Percentiles rank a stretch among this genome's conserved stretches.
phyloP scores from a whole-genome alignment of 2,329 filamentous ascomycete species.

The Endoconidiophora laricicola region DNA sequence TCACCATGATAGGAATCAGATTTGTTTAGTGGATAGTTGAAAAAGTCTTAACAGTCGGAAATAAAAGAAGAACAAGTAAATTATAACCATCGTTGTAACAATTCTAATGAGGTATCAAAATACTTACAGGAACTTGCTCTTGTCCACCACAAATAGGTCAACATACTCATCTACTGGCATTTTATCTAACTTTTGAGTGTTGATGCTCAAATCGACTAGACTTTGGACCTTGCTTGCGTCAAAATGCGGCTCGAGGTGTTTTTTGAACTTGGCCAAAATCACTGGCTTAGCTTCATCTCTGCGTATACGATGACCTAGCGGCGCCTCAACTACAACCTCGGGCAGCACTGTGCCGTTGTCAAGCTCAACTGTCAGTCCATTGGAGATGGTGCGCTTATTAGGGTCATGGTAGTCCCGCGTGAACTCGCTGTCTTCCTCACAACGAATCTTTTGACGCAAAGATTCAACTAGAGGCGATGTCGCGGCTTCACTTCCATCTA shows the following conservation, averaged over 20 bases:
- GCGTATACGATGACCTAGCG: conserved; percentile 77
- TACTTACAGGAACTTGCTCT: conserved; percentile 21
- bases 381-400: conserved; percentile 84
- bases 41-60: too few species aligned
- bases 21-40: too few species aligned
- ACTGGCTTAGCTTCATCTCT: conserved; percentile 96
- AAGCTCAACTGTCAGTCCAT: conserved; percentile 84
- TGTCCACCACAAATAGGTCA: conserved; percentile 55
- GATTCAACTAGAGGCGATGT: conserved; percentile 79
- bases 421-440: conserved; percentile 90
- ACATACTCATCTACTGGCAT: conserved; percentile 87
- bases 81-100: neutral
- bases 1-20: too few species aligned
- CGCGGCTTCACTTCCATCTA: conserved; percentile 80
- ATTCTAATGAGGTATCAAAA: neutral
- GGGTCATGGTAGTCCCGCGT: conserved; percentile 94
- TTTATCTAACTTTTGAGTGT: conserved; percentile 57
- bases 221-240: conserved; percentile 58
- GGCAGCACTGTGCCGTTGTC: conserved; percentile 86
- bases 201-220: conserved; percentile 63
- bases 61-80: neutral
- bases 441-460: conserved; percentile 83
- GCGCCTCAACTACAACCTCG: conserved; percentile 85
- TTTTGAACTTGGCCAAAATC: conserved; percentile 89
- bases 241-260: conserved; percentile 76